Conservation (phyloP, 2,329 filamentous ascomycete species). For the Ophiostoma sp. region DNA sequence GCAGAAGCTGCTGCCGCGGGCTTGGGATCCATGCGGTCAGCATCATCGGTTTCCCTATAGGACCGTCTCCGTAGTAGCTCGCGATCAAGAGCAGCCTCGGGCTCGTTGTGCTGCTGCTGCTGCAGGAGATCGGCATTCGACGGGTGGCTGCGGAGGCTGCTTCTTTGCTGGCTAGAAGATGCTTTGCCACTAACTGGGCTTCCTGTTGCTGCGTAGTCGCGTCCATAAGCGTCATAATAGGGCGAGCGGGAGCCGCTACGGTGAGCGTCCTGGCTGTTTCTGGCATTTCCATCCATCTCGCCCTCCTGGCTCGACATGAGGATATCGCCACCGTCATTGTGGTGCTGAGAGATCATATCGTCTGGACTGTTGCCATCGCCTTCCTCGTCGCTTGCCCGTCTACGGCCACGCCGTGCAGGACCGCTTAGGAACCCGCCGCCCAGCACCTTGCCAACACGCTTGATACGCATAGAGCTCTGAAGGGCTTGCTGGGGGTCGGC, state of each 20-base stretch:
- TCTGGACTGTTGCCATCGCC: conserved; percentile 36
- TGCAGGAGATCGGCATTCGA: conserved; percentile 15
- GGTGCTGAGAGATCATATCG: conserved; percentile 30
- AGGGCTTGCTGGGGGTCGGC: conserved; percentile 48
- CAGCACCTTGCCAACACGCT: conserved; percentile 66
- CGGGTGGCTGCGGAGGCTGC: conserved; percentile 35
- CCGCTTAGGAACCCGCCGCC: conserved; percentile 72
- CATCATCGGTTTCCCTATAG: background rate
- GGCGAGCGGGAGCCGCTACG: conserved; percentile 36
- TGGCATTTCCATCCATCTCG: conserved; percentile 28
- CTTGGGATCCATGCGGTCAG: conserved; percentile 32
- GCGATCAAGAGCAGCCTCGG: background rate
- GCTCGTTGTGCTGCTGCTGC: background rate
- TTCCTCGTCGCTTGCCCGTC: conserved; percentile 62
- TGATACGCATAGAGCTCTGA: conserved; percentile 71
- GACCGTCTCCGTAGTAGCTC: conserved; percentile 12
- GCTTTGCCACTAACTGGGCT: conserved; percentile 51
- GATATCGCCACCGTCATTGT: conserved; percentile 39
- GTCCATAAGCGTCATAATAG: conserved; percentile 41
- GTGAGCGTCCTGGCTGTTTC: conserved; percentile 35
- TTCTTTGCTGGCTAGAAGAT: conserved; percentile 29
- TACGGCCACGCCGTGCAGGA: conserved; percentile 68
- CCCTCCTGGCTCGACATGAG: conserved; percentile 39
- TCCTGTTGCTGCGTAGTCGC: conserved; percentile 50
- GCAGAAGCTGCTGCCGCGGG: conserved; percentile 33